These are phyloP conservation scores for Keqinozyma sinolaborantium DNA, from an alignment of 1,139 yeast genomes.

Conservation along the genomic window DNA sequence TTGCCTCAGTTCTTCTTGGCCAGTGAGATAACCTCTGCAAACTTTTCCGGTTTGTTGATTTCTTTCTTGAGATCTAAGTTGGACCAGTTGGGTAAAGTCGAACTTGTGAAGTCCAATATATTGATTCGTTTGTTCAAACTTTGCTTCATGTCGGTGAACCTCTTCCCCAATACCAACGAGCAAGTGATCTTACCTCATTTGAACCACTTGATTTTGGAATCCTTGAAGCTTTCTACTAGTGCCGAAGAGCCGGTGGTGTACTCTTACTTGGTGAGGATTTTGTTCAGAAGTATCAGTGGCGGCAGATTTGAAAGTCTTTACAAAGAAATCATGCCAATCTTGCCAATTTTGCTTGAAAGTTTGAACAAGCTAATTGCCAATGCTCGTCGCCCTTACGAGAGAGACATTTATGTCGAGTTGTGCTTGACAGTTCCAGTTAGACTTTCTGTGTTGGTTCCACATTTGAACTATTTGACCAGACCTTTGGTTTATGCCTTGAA, in stretches of 20 bases:
- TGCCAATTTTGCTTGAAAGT: slow-evolving; percentile 83
- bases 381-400: slow-evolving; percentile 83
- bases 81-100: slow-evolving; percentile 77
- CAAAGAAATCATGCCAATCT: slow-evolving; percentile 86
- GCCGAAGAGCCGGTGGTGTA: slow-evolving; percentile 91
- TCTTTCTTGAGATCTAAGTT: slow-evolving; percentile 72
- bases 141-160: slow-evolving; percentile 92
- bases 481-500: slow-evolving; percentile 90
- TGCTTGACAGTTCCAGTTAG: slow-evolving; percentile 96
- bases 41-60: slow-evolving; percentile 83
- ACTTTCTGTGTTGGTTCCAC: slow-evolving; percentile 89
- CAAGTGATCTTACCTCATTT: slow-evolving; percentile 83
- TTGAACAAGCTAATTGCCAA: slow-evolving; percentile 78
- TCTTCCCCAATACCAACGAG: slow-evolving; percentile 87
- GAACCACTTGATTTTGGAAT: slow-evolving; percentile 75
- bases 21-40: slow-evolving; percentile 88
- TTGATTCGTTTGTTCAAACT: slow-evolving; percentile 82
- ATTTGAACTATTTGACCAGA: slow-evolving; percentile 78
- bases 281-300: slow-evolving; percentile 93
- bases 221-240: slow-evolving; percentile 76
- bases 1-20: slow-evolving; percentile 93
- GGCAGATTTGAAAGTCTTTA: slow-evolving; percentile 91
- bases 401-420: slow-evolving; percentile 90
- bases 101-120: slow-evolving; percentile 74
- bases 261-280: slow-evolving; percentile 80